Conservation (phyloP, 2,329 filamentous ascomycete genomes). For the Byssoonygena ceratinophila region DNA sequence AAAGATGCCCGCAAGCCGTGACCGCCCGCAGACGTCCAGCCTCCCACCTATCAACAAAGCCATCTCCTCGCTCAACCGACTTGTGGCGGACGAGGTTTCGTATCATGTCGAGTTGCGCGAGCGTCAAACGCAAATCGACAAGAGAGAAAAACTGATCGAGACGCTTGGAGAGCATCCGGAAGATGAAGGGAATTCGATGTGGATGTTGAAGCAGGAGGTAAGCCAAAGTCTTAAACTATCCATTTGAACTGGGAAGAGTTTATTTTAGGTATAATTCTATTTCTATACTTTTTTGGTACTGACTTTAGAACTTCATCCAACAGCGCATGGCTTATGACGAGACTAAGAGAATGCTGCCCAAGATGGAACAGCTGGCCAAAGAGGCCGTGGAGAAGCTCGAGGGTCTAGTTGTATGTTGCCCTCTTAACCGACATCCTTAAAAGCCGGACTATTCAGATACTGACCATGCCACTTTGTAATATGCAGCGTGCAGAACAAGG, state of each 20-base stretch:
- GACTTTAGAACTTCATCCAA: background rate
- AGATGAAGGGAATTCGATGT: slow-evolving; percentile 68
- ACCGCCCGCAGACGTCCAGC: slow-evolving; percentile 47
- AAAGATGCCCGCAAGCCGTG: slow-evolving; percentile 49
- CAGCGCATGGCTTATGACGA: slow-evolving; percentile 75
- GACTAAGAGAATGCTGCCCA: slow-evolving; percentile 71
- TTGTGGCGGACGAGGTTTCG: slow-evolving; percentile 82
- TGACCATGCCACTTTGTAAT: background rate
- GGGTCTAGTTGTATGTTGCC: slow-evolving; percentile 56
- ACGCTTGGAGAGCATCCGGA: slow-evolving; percentile 40
- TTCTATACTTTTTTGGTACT: background rate
- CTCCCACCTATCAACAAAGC: slow-evolving; percentile 49
- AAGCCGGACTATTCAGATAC: background rate
- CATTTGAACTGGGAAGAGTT: no score
- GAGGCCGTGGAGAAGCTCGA: slow-evolving; percentile 64
- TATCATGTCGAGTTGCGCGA: slow-evolving; percentile 77
- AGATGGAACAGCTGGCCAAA: slow-evolving; percentile 58
- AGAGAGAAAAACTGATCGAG: slow-evolving; percentile 50
- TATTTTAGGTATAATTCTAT: no score
- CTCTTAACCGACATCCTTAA: no score
- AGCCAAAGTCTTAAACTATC: slow-evolving; percentile 21
- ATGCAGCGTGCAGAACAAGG: slow-evolving; percentile 32
- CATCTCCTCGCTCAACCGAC: slow-evolving; percentile 65
- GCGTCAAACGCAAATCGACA: slow-evolving; percentile 61
- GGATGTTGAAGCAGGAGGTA: slow-evolving; percentile 77